Percentiles rank a stretch among this genome's conserved stretches.
Conservation (phyloP, 371 early-diverging fungal species). For the Mortierella sp. region DNA sequence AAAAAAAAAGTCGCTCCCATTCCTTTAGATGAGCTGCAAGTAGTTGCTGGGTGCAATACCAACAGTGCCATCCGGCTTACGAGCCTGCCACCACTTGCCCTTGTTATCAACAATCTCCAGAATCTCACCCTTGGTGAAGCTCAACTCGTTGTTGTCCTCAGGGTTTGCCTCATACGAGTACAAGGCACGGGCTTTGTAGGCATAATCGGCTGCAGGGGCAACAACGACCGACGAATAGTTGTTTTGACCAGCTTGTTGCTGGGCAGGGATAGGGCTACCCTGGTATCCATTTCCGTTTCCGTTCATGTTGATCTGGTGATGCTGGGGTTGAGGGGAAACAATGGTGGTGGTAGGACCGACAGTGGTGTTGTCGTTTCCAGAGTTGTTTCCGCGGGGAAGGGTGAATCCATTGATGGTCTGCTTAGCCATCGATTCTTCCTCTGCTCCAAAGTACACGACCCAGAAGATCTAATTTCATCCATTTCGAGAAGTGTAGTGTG, state of each 20-base stretch:
- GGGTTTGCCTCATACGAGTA: constrained; percentile 84
- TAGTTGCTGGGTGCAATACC: constrained; percentile 98
- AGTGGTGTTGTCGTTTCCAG: constrained; percentile 5
- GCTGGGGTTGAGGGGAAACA: not conserved
- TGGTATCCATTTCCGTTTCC: constrained; percentile 11
- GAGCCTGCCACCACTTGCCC: constrained; percentile 98
- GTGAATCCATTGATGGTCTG: constrained; percentile 60
- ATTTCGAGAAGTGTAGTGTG: not conserved
- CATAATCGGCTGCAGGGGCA: constrained; percentile 57
- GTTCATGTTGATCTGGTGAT: constrained; percentile 12
- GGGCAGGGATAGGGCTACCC: constrained; percentile 26
- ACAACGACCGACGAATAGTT: constrained; percentile 57
- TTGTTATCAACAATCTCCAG: constrained; percentile 90
- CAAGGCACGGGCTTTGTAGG: constrained; percentile 73
- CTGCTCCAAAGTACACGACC: constrained; percentile 82
- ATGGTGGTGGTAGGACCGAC: not conserved
- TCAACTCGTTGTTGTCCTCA: constrained; percentile 93
- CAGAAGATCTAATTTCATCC: constrained; percentile 67
- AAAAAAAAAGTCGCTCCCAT: not conserved
- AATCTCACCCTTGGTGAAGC: constrained; percentile 88
- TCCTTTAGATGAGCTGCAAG: constrained; percentile 45
- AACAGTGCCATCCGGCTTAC: constrained; percentile 81
- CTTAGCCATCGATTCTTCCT: constrained; percentile 73
- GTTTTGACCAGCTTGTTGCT: not conserved
- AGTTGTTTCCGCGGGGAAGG: constrained; percentile 38